Evolutionary conservation across 805 yeast genomes (phyloP).

Genomic region (Pichia thaimueangensis): DNA sequence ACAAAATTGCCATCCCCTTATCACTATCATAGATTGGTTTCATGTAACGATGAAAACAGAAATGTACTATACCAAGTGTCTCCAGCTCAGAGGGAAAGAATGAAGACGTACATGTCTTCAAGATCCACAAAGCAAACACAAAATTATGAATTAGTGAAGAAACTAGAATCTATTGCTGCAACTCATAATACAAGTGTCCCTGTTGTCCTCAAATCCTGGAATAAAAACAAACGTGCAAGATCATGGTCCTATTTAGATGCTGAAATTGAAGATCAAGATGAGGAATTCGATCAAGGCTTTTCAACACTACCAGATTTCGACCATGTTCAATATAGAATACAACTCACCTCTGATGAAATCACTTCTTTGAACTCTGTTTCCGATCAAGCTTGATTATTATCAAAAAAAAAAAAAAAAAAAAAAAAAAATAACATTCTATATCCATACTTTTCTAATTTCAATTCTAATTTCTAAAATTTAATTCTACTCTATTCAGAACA

Average conservation of each 20-base stretch:
- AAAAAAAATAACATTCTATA: too few species aligned
- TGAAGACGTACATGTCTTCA: neutral
- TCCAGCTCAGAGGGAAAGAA: conserved; percentile 3
- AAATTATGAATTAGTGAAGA: neutral
- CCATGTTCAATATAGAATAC: too few species aligned
- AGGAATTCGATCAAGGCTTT: neutral
- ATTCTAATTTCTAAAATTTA: too few species aligned
- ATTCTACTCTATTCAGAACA: too few species aligned
- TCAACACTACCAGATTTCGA: too few species aligned
- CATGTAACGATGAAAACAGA: neutral
- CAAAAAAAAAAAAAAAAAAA: too few species aligned
- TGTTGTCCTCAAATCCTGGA: neutral
- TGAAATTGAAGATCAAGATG: neutral
- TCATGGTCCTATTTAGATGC: neutral
- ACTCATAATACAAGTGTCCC: conserved; percentile 3
- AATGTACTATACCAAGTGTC: neutral
- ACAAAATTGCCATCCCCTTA: too few species aligned
- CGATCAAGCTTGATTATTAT: too few species aligned
- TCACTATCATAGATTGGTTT: neutral
- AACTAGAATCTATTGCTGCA: neutral
- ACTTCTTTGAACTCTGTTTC: too few species aligned
- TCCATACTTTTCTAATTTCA: too few species aligned
- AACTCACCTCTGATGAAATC: too few species aligned
- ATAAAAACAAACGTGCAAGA: too few species aligned
- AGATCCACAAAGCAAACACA: neutral